Evolutionary conservation across 2,329 filamentous ascomycete species (phyloP), one percentile per base, ranked within the genome.

Genomic region (Clarireedia monteithiana): DNA sequence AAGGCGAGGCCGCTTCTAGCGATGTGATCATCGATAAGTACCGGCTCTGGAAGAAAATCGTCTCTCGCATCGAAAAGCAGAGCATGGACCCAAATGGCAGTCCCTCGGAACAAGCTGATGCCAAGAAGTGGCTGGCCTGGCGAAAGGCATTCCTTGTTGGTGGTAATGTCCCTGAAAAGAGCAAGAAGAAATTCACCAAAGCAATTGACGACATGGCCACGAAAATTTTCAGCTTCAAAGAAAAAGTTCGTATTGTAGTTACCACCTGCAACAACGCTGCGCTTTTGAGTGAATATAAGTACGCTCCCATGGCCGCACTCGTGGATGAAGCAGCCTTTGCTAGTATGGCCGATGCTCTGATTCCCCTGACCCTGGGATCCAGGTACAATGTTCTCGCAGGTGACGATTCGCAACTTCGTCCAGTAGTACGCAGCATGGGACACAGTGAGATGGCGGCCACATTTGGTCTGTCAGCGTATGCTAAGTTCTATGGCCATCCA

Each of bases 251-350:
- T 17, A 46, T 61, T 5, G 49, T 61, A 1, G 20, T 58, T 7
- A 53, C 51, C 3, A 61, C 59, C 4, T 57, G 48, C n/a, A 59
- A 17, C 46, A 56, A 36, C 9, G 48, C 55, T 7, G 34, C 17
- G 7, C 15, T 34, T 48, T 9, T 50, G 23, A 4, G 40, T 7
- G 38, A 34, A 40, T 50, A 40, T 5, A 17, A 14, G 1, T 42
- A 17, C 12, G 30, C 47, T 2, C 49, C 49, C 6, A 7, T 15
- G 7, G 48, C 44, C 1, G 6, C 34, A n/a, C 24, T 61, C 12
- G 27, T 54, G 4, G 59, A 59, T 44, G 59, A 61, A 51, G 26
- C 23, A 20, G 49, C 57, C 12, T 56, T 45, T 38, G 54, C 30
- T 6, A 50, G 24, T 2, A 55, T 50, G 24, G 30, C 34, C 1